Evolutionary conservation across 352 stramenopile species (phyloP).

Genomic region (Achlya hypogyna): DNA sequence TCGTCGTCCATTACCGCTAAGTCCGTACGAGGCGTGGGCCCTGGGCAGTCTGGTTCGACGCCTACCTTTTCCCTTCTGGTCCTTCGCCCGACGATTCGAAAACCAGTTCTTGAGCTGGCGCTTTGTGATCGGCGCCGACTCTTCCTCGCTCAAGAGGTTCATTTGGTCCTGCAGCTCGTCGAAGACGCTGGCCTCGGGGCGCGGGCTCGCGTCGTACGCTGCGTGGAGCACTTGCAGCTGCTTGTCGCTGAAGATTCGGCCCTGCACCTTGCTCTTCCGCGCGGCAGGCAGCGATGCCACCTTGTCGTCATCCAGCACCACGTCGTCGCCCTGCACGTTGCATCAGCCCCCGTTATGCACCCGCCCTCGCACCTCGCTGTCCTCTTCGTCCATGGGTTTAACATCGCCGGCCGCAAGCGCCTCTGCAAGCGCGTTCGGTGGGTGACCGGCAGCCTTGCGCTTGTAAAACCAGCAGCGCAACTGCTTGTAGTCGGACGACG

Average conservation of each 20-base stretch:
- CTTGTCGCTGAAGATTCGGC: conserved; percentile 79
- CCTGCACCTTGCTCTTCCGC: conserved; percentile 17
- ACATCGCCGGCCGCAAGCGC: background rate
- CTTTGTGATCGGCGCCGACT: conserved; percentile 51
- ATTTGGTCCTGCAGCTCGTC: conserved; percentile 61
- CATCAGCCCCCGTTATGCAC: background rate
- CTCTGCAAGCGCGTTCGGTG: background rate
- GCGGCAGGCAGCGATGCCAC: background rate
- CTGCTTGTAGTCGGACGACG: conserved; percentile 79
- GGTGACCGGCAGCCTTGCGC: conserved; percentile 23
- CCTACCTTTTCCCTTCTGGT: conserved; percentile 38
- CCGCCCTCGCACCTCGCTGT: background rate
- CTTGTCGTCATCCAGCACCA: background rate
- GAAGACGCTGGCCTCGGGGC: conserved; percentile 46
- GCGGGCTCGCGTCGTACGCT: conserved; percentile 76
- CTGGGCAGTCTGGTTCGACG: too few species aligned
- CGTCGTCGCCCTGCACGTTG: background rate
- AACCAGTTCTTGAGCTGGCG: conserved; percentile 82
- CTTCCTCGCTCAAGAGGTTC: conserved; percentile 60
- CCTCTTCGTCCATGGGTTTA: background rate
- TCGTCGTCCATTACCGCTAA: background rate
- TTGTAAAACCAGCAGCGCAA: conserved; percentile 86
- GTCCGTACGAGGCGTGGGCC: too few species aligned
- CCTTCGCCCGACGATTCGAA: conserved; percentile 68
- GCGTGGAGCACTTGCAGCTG: conserved; percentile 77